These are phyloP conservation scores for Cryphonectria radicalis DNA, from an alignment of 2,329 filamentous ascomycete species.

Conservation along the genomic window DNA sequence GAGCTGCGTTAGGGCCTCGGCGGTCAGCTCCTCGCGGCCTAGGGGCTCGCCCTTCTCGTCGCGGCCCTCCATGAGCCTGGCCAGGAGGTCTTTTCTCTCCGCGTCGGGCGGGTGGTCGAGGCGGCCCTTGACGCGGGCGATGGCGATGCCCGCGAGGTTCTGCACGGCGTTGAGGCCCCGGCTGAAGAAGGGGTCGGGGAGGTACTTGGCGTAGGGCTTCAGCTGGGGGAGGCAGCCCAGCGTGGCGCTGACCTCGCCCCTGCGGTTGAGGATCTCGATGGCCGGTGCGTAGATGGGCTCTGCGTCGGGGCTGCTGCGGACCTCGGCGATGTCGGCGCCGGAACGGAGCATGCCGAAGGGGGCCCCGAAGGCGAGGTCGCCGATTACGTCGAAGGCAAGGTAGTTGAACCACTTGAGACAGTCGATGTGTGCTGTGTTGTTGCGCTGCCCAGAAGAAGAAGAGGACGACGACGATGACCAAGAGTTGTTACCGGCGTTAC, in stretches of 20 bases:
- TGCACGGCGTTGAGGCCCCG: slow-evolving; percentile 75
- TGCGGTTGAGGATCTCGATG: slow-evolving; percentile 85
- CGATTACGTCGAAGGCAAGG: slow-evolving; percentile 59
- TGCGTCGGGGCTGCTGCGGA: slow-evolving; percentile 63
- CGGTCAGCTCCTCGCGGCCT: slow-evolving; percentile 78
- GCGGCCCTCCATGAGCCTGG: slow-evolving; percentile 82
- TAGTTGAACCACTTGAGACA: slow-evolving; percentile 81
- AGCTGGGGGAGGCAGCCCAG: slow-evolving; percentile 75
- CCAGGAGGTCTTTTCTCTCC: slow-evolving; percentile 77
- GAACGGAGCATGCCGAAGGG: slow-evolving; percentile 83
- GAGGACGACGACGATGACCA: slow-evolving; percentile 35
- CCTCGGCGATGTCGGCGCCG: slow-evolving; percentile 77
- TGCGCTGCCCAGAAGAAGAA: slow-evolving; percentile 33
- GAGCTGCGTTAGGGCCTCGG: slow-evolving; percentile 86
- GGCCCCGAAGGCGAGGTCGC: slow-evolving; percentile 70
- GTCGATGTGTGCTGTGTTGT: slow-evolving; percentile 67
- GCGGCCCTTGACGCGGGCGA: slow-evolving; percentile 76
- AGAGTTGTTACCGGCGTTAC: slow-evolving; percentile 44
- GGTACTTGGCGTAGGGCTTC: slow-evolving; percentile 78
- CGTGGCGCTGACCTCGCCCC: slow-evolving; percentile 83
- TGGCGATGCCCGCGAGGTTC: slow-evolving; percentile 84
- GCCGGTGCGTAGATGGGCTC: slow-evolving; percentile 73
- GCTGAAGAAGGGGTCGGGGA: slow-evolving; percentile 82
- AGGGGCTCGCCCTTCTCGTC: slow-evolving; percentile 79
- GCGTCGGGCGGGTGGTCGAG: slow-evolving; percentile 70